Base-by-base conservation (phyloP, 345 rosid species). In the Melaleuca quinquenervia region DNA sequence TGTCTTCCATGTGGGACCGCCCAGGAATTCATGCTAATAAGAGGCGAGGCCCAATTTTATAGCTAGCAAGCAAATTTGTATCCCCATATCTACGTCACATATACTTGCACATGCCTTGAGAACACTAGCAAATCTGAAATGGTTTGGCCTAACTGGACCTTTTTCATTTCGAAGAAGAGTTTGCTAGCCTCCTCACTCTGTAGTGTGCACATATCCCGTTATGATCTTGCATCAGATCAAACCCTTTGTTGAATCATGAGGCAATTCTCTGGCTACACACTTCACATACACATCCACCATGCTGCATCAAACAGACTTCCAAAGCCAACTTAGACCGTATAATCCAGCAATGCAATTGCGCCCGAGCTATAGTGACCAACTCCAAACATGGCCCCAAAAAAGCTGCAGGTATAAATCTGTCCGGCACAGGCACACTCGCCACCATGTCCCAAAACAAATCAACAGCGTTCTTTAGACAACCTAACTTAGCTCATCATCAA, bases 351-450 rank as follows among this genome's bases (percentile, higher is more conserved):
- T 8, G 56, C 56, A 53, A 53, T 20, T 52, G 55, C 8, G 18
- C 24, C 56, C 52, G 14, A 51, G 52, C 52, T 51, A 5, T 51
- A 51, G 52, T 51, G 14, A 51, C 52, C 4, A 53, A 20, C 26
- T 53, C 0, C 5, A 24, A 53, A 53, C 56, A 53, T 20, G 56
- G 24, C 26, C 5, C 24, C 11, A 53, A 53, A 53, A 20, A 53
- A 20, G 56, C 56, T 1, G 0, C 21, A 0, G 1, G 26, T 53
- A 22, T 55, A 55, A 4, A 55, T 11, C 62, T 55, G 10, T 55
- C 0, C 11, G 62, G 27, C 14, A 55, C 13, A 24, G 14, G 27
- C 3, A 11, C 27, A 11, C 62, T 5, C 3, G 26, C 62, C 27
- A 55, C 6, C 62, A 55, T 55, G 24, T 55, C 0, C 0, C 3